Base-by-base conservation (phyloP, 495 filamentous ascomycete genomes). In the Baudoinia panamericana region DNA sequence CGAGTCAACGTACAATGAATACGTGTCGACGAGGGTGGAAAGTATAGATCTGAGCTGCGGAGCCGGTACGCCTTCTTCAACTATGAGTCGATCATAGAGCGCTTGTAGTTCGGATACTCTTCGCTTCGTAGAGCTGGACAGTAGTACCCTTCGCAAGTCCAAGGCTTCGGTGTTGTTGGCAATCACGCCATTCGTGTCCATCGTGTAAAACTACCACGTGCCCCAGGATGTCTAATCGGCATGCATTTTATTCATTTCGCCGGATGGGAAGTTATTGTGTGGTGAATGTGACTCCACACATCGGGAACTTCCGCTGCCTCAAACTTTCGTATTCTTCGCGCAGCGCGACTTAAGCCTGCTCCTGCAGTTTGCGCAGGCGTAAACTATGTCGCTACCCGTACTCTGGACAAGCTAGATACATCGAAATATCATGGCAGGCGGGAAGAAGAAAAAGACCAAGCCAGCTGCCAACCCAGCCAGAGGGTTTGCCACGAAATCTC, bases 401-500 rank as follows among this genome's bases (percentile, higher is more conserved):
- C n/a, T n/a, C n/a, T n/a, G n/a, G n/a, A n/a, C n/a, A n/a, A n/a
- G n/a, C n/a, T n/a, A n/a, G n/a, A n/a, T n/a, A n/a, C 8, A 28
- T 28, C 22, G 45, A 45, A 49, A 55, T 46, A 43, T 18, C 26
- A 44, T 44, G 39, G 21, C 39, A 12, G 39, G 23, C n/a, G 40
- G 46, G 28, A 49, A 49, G 18, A 51, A 51, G 38, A 92, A 84
- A 64, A 96, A 90, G 60, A 88, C 82, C 61, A 94, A 94, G 66
- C 64, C 80, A 31, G 70, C 67, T 12, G 68, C 75, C 13, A 95
- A 94, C 59, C 83, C 88, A 20, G 82, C 83, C 29, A 72, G 90
- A 52, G 87, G 85, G 7, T 85, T 95, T 64, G 84, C 87, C 44
- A 97, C 90, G 2, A 86, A 82, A 11, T 95, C 88, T 10, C 68